phyloP scores from a whole-genome alignment of 164 flowering plant species.

The Stephania japonica region DNA sequence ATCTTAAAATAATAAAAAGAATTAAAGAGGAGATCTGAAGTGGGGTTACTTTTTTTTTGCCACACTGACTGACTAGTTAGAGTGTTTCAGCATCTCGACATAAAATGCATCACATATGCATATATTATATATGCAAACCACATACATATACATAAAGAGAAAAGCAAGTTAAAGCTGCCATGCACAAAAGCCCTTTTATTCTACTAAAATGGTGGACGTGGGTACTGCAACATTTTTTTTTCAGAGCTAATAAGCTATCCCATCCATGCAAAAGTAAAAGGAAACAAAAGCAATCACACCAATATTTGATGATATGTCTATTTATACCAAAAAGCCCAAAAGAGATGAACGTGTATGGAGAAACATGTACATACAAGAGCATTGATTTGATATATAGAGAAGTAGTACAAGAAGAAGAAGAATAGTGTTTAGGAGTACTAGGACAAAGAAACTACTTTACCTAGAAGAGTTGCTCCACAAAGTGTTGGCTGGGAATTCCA shows the following conservation, averaged over 20 bases:
- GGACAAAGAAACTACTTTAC: constrained; percentile 14
- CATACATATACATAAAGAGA: not conserved
- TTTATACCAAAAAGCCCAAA: not conserved
- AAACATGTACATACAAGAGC: not conserved
- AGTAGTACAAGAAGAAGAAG: not conserved
- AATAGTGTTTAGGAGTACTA: not conserved
- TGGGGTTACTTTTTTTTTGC: constrained; percentile 17
- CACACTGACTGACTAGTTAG: constrained; percentile 1
- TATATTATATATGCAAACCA: not conserved
- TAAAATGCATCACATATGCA: constrained; percentile 14
- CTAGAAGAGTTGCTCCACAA: constrained; percentile 55
- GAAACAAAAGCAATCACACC: constrained; percentile 10
- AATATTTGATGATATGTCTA: not conserved
- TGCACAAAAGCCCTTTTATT: constrained; percentile 27
- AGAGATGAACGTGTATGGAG: not conserved
- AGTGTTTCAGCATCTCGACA: constrained; percentile 20
- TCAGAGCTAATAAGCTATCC: constrained; percentile 14
- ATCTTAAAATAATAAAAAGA: not conserved
- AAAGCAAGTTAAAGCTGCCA: constrained; percentile 37
- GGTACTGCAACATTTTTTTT: constrained; percentile 19
- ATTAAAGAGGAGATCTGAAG: not conserved
- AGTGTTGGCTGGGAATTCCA: constrained; percentile 30
- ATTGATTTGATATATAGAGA: not conserved
- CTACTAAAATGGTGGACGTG: constrained; percentile 30
- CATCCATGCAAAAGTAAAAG: constrained; percentile 26